Base-by-base conservation (phyloP, 495 filamentous ascomycete species). In the Talaromyces nanjingensis region DNA sequence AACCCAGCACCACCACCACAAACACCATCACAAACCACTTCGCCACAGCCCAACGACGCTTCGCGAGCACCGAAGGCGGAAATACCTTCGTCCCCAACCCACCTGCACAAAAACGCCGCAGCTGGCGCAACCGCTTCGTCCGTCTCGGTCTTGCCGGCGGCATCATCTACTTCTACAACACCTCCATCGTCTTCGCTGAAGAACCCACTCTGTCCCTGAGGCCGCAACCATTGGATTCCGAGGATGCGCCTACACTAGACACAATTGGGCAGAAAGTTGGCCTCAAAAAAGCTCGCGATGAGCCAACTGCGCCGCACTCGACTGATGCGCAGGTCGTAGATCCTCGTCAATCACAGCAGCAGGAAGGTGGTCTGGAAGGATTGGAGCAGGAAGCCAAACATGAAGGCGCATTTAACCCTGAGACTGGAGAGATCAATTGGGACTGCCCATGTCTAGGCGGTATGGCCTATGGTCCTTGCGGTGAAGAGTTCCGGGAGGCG, bases 341-440 rank as follows among this genome's bases (percentile, higher is more conserved):
- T 14, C 27, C 60, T 37, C 20, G 7, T 14, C 45, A 55, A 37
- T 31, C 29, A 14, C 22, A 58, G 29, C 55, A 59, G 29, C 16
- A 64, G 22, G 29, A 39, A 58, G 31, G 33, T 3, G 53, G 62
- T 4, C 27, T 59, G 27, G 83, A 86, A 65, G 87, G 84, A 5
- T 77, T 94, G 16, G 88, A 94, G 74, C 84, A 90, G 56, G 91
- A 97, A 75, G 91, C 92, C 22, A 82, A 75, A 60, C 82, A 91
- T 65, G 85, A 97, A 73, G 94, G 93, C 22, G 94, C 94, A 0
- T 98, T 97, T 79, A 93, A 98, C 75, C 91, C 91, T 12, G 96
- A 98, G 82, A 98, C 94, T 8, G 94, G 94, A 66, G 94, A 98
- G 83, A 98, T 98, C 77, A 98, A 98, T 81, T 98, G 96, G 96